Conservation (phyloP, 805 yeast species). For the Kuraishia cidri region DNA sequence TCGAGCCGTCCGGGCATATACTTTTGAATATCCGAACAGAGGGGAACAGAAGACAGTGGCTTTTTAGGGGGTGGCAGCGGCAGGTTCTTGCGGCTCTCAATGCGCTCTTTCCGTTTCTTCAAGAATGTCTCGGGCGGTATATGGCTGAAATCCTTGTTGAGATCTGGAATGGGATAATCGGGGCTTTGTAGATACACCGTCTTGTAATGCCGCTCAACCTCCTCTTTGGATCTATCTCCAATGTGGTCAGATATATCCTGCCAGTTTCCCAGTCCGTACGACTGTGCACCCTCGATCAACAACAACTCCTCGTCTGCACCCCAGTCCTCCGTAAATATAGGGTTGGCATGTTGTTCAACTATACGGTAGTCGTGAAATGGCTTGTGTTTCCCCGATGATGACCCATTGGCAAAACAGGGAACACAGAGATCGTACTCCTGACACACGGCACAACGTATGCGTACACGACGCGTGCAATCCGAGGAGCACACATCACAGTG, state of each 20-base stretch:
- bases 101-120: constrained; percentile 53
- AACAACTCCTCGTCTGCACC: constrained; percentile 97
- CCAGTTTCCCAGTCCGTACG: constrained; percentile 93
- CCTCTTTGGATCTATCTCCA: constrained; percentile 87
- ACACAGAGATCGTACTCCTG: constrained; percentile 95
- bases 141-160: constrained; percentile 57
- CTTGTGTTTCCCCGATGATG: constrained; percentile 73
- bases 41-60: constrained; percentile 87
- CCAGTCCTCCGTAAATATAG: constrained; percentile 86
- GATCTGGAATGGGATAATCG: constrained; percentile 84
- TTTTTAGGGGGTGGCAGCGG: constrained; percentile 84
- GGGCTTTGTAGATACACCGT: constrained; percentile 58
- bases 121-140: constrained; percentile 65
- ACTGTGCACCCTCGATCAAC: constrained; percentile 85
- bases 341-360: constrained; percentile 91
- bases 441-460: constrained; percentile 89
- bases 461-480: constrained; percentile 87
- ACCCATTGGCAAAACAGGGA: constrained; percentile 89
- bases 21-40: constrained; percentile 95
- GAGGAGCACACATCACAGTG: constrained; percentile 97
- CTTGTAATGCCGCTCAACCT: constrained; percentile 78
- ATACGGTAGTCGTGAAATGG: constrained; percentile 92
- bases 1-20: constrained; percentile 98
- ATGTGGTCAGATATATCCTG: constrained; percentile 96
- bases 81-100: constrained; percentile 63